These are phyloP conservation scores for Cladosporium austrohemisphaericum DNA, from an alignment of 2,329 filamentous ascomycete species.

Conservation along the genomic window DNA sequence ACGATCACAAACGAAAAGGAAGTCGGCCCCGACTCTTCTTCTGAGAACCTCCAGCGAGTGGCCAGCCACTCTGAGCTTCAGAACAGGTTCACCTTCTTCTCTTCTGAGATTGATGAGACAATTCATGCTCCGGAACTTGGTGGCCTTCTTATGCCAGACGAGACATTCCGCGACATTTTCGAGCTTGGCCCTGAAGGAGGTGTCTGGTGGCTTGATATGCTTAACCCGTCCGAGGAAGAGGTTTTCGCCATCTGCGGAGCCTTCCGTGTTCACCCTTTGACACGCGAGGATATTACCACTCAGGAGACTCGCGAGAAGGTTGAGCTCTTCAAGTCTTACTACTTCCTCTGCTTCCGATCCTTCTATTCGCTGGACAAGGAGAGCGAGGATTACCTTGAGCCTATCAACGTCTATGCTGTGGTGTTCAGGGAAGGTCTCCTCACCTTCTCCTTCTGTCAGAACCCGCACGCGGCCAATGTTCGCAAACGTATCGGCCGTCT, in stretches of 20 bases:
- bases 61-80: slow-evolving; percentile 36
- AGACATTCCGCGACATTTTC: slow-evolving; percentile 86
- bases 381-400: slow-evolving; percentile 80
- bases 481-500: slow-evolving; percentile 86
- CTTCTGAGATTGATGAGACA: slow-evolving; percentile 87
- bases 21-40: slow-evolving; percentile 30
- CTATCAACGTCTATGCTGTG: slow-evolving; percentile 93
- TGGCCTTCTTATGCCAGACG: slow-evolving; percentile 82
- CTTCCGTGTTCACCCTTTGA: slow-evolving; percentile 92
- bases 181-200: slow-evolving; percentile 66
- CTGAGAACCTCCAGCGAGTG: slow-evolving; percentile 23
- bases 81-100: slow-evolving; percentile 95
- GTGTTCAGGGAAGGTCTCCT: slow-evolving; percentile 94
- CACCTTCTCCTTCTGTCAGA: slow-evolving; percentile 88
- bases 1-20: slow-evolving; percentile 44
- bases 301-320: slow-evolving; percentile 98
- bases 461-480: slow-evolving; percentile 82
- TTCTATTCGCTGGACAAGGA: slow-evolving; percentile 80
- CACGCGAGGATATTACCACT: slow-evolving; percentile 91
- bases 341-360: slow-evolving; percentile 95
- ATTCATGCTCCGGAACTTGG: slow-evolving; percentile 87
- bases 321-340: slow-evolving; percentile 94
- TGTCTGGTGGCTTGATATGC: slow-evolving; percentile 98
- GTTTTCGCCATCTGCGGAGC: slow-evolving; percentile 84
- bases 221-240: slow-evolving; percentile 84